A percentile compares a stretch with the other conserved stretches of the same genome.
Evolutionary conservation across 495 filamentous ascomycete species (phyloP).

Genomic region (Penicillium argentinense): DNA sequence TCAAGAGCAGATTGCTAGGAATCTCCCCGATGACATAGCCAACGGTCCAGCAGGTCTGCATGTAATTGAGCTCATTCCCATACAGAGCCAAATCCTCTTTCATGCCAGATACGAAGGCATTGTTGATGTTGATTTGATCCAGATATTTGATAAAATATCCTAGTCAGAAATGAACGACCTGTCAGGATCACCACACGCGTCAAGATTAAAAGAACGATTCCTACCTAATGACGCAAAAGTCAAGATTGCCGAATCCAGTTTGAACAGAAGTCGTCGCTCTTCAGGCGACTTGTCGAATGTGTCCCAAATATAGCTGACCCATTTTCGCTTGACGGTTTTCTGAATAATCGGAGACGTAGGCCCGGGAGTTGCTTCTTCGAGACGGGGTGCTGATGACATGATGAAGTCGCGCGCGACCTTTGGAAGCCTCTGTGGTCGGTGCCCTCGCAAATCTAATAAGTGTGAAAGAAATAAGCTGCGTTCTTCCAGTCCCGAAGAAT

Average conservation of each 20-base stretch:
- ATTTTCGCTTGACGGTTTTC: constrained; percentile 30
- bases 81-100: constrained; percentile 61
- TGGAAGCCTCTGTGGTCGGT: too few relatives aligned
- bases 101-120: constrained; percentile 53
- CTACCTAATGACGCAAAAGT: constrained; percentile 52
- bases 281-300: constrained; percentile 60
- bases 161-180: constrained; percentile 1
- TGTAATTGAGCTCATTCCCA: constrained; percentile 52
- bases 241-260: constrained; percentile 56
- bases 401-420: constrained; percentile 9
- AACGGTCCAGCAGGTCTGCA: constrained; percentile 59
- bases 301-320: constrained; percentile 57
- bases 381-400: constrained; percentile 11
- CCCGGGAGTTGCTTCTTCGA: constrained; percentile 16
- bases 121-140: constrained; percentile 59
- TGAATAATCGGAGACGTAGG: constrained; percentile 17
- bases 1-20: constrained; percentile 59
- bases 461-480: neutral
- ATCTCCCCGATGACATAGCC: constrained; percentile 65
- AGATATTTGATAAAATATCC: constrained; percentile 61
- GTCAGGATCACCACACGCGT: neutral
- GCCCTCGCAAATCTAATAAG: neutral
- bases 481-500: constrained; percentile 1
- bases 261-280: constrained; percentile 59
- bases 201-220: too few relatives aligned